phyloP scores from a whole-genome alignment of 2,329 filamentous ascomycete genomes.

The Thielaviopsis punctulata region DNA sequence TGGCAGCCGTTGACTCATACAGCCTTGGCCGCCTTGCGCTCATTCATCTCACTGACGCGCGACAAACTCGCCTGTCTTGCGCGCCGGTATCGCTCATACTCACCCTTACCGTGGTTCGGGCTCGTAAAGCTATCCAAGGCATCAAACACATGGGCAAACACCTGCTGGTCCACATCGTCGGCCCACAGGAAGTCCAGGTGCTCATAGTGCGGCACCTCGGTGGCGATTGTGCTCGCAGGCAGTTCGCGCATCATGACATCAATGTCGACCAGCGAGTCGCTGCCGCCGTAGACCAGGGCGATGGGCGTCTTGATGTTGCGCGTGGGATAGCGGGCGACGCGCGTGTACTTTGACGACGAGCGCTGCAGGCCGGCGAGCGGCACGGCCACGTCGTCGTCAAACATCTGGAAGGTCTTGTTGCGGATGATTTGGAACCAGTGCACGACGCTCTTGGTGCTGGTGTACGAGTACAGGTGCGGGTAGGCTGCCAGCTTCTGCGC shows the following conservation, averaged over 20 bases:
- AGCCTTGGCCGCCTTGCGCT: not conserved
- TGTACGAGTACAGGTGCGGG: constrained; percentile 90
- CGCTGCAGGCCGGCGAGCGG: constrained; percentile 31
- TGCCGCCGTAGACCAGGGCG: constrained; percentile 82
- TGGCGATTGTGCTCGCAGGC: constrained; percentile 68
- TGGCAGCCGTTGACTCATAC: too few species aligned
- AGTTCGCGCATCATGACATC: constrained; percentile 80
- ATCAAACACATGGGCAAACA: constrained; percentile 84
- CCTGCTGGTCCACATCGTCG: constrained; percentile 61
- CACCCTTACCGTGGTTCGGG: constrained; percentile 33
- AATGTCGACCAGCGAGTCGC: constrained; percentile 87
- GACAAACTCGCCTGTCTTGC: constrained; percentile 32
- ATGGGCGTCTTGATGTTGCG: constrained; percentile 94
- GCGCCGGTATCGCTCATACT: constrained; percentile 39
- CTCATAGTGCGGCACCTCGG: constrained; percentile 81
- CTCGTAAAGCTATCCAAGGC: constrained; percentile 58
- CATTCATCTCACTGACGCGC: constrained; percentile 5
- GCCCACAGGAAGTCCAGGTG: constrained; percentile 97
- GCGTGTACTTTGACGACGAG: constrained; percentile 70
- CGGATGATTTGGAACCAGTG: constrained; percentile 99
- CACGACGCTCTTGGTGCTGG: constrained; percentile 89
- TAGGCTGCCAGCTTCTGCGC: constrained; percentile 92
- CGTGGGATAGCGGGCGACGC: constrained; percentile 90
- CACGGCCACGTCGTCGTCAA: constrained; percentile 73
- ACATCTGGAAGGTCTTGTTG: constrained; percentile 94